These are phyloP conservation scores for Dactylellina drechsleri DNA, from an alignment of 2,329 filamentous ascomycete genomes.

Conservation along the genomic window DNA sequence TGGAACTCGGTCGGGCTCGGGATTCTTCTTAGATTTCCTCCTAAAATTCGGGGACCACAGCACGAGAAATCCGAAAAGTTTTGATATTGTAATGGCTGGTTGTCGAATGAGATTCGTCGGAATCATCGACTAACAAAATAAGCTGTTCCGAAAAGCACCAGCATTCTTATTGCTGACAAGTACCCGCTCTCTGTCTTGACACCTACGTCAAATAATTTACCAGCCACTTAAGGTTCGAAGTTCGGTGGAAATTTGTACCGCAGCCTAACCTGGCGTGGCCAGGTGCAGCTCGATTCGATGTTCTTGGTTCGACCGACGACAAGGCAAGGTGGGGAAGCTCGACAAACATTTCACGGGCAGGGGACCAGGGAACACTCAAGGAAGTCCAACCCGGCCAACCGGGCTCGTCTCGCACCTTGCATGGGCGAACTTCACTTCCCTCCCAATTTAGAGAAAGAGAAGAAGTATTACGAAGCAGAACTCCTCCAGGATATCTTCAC, in stretches of 20 bases:
- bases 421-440: background rate
- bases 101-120: slow-evolving; percentile 16
- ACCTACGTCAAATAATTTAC: background rate
- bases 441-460: background rate
- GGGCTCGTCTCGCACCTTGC: slow-evolving; percentile 32
- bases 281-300: slow-evolving; percentile 7
- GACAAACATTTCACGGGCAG: background rate
- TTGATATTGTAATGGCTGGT: background rate
- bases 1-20: background rate
- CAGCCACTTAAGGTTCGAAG: slow-evolving; percentile 1
- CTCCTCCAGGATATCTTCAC: slow-evolving; percentile 20
- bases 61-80: background rate
- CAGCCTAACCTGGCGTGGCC: slow-evolving; percentile 15
- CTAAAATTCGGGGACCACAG: background rate
- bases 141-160: slow-evolving; percentile 5
- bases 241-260: background rate
- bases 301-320: background rate
- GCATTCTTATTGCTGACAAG: background rate
- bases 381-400: slow-evolving; percentile 27
- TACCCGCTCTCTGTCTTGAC: background rate
- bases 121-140: background rate
- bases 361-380: slow-evolving; percentile 17
- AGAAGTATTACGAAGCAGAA: slow-evolving; percentile 4
- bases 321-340: slow-evolving; percentile 27
- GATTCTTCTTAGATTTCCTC: background rate